phyloP scores from a whole-genome alignment of 2,329 filamentous ascomycete genomes.

The Ophiostoma perfectum region DNA sequence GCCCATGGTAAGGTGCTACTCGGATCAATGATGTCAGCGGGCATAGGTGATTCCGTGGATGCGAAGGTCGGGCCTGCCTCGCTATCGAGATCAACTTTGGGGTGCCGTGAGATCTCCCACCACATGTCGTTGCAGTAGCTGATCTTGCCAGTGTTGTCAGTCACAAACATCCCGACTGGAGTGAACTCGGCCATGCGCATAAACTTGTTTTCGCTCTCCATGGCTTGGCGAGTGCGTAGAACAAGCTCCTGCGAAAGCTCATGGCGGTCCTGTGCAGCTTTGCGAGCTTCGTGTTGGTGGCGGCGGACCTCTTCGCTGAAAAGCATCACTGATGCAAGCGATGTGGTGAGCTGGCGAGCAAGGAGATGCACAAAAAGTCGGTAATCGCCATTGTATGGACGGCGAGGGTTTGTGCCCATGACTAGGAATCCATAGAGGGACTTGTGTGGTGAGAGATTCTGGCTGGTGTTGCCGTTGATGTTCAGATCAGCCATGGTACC shows the following conservation, averaged over 20 bases:
- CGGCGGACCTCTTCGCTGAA: conserved; percentile 78
- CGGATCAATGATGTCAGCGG: not conserved
- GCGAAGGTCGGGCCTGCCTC: not conserved
- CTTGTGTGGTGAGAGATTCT: conserved; percentile 38
- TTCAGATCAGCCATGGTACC: not conserved
- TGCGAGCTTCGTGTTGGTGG: conserved; percentile 65
- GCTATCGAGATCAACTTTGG: conserved; percentile 30
- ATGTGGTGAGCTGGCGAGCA: conserved; percentile 70
- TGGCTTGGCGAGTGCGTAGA: conserved; percentile 55
- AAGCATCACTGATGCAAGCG: conserved; percentile 72
- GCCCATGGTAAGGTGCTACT: conserved; percentile 14
- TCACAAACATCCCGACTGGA: conserved; percentile 80
- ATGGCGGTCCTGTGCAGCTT: conserved; percentile 71
- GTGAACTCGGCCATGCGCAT: conserved; percentile 80
- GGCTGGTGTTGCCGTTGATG: not conserved
- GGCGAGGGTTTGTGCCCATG: conserved; percentile 69
- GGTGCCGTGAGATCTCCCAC: conserved; percentile 65
- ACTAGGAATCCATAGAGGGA: conserved; percentile 72
- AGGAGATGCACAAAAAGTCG: conserved; percentile 70
- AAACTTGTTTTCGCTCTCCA: conserved; percentile 70
- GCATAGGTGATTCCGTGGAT: not conserved
- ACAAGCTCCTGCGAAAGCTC: conserved; percentile 71
- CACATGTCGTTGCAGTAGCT: conserved; percentile 79
- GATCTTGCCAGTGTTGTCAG: conserved; percentile 63
- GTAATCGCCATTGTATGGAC: conserved; percentile 77